A percentile compares a stretch with the other conserved stretches of the same genome.
Evolutionary conservation across 805 yeast species (phyloP).

Genomic region (Hanseniaspora valbyensis): DNA sequence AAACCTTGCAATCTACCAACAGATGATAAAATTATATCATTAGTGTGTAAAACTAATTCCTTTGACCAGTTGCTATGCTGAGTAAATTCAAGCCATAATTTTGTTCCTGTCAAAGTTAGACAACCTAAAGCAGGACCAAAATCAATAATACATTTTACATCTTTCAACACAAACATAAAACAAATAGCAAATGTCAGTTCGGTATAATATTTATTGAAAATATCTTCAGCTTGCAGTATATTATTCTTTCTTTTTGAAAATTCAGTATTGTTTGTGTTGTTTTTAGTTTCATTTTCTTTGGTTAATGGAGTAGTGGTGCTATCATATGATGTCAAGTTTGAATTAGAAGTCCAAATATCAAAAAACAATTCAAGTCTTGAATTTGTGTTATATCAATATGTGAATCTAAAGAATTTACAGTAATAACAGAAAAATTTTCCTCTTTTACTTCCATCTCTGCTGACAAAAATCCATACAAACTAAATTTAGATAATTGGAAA

Average conservation of each 20-base stretch:
- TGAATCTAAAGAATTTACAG: conserved; percentile 22
- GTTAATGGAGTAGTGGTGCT: no score
- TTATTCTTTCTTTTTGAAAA: no score
- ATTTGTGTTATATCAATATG: conserved; percentile 71
- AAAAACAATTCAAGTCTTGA: conserved; percentile 75
- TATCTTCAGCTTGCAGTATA: conserved; percentile 10
- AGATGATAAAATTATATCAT: conserved; percentile 40
- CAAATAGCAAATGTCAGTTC: conserved; percentile 54
- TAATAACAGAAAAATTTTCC: conserved; percentile 2
- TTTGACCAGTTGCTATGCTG: conserved; percentile 65
- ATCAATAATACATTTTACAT: conserved; percentile 49
- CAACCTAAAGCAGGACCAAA: conserved; percentile 78
- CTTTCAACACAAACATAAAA: conserved; percentile 44
- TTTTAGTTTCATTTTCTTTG: no score
- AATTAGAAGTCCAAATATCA: conserved; percentile 67
- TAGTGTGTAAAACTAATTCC: conserved; percentile 50
- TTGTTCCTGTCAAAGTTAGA: conserved; percentile 42
- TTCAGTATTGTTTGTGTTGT: no score
- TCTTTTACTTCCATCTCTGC: neutral
- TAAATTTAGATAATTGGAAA: conserved; percentile 40
- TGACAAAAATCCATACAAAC: conserved; percentile 39
- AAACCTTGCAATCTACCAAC: conserved; percentile 75
- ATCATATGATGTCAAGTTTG: conserved; percentile 20
- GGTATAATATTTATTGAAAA: conserved; percentile 42
- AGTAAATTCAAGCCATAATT: conserved; percentile 57